A percentile compares a stretch with the other conserved stretches of the same genome.
Conservation (phyloP, 2,329 filamentous ascomycete species). For the Aspergillaceae sp. region DNA sequence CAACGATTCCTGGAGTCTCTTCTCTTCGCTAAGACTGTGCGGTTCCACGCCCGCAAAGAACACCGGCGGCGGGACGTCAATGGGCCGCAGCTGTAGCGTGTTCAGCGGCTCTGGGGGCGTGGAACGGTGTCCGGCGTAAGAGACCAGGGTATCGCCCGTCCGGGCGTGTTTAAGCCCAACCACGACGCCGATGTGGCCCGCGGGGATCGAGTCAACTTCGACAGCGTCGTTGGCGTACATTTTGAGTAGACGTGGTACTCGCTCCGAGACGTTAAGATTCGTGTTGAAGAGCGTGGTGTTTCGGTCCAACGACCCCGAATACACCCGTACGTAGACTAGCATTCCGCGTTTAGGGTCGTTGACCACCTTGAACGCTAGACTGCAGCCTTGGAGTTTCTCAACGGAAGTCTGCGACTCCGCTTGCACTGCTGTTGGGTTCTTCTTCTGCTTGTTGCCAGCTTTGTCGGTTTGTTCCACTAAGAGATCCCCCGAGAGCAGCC, state of each 20-base stretch:
- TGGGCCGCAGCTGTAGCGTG: conserved; percentile 73
- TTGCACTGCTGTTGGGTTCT: conserved; percentile 19
- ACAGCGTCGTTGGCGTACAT: conserved; percentile 85
- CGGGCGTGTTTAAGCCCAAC: conserved; percentile 82
- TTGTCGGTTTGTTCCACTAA: conserved; percentile 27
- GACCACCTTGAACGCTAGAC: conserved; percentile 84
- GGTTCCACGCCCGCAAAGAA: conserved; percentile 94
- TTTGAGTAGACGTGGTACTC: conserved; percentile 70
- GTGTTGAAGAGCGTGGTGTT: conserved; percentile 80
- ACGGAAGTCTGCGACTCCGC: conserved; percentile 40
- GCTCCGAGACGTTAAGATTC: conserved; percentile 68
- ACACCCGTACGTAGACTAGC: conserved; percentile 85
- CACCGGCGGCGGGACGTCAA: conserved; percentile 82
- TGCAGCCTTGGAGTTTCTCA: conserved; percentile 60
- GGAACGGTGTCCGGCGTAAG: conserved; percentile 56
- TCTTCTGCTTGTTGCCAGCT: conserved; percentile 32
- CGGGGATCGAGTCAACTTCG: conserved; percentile 68
- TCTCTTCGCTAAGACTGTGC: conserved; percentile 67
- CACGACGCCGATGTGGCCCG: conserved; percentile 90
- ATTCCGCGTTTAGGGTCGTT: conserved; percentile 78
- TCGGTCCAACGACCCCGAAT: conserved; percentile 69
- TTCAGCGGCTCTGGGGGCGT: conserved; percentile 61
- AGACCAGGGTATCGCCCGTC: conserved; percentile 85
- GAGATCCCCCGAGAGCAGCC: conserved; percentile 40
- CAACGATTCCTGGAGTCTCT: conserved; percentile 67